phyloP scores from a whole-genome alignment of 163 green algal species.

The Coccomyxa subellipsoidea region DNA sequence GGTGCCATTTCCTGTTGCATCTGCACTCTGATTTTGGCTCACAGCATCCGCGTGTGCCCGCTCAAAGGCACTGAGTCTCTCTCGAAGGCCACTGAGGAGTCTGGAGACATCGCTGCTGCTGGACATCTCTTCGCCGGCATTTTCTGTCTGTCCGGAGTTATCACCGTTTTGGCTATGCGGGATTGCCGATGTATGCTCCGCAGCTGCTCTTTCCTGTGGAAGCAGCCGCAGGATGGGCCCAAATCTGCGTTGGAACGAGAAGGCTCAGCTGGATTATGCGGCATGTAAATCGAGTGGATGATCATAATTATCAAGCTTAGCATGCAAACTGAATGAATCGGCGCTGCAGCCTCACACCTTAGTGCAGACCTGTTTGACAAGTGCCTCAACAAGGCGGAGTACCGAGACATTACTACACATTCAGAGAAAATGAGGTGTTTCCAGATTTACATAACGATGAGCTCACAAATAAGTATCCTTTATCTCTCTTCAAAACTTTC shows the following conservation, averaged over 20 bases:
- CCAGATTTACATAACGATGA: too few species aligned
- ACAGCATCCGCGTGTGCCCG: background rate
- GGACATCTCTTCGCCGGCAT: background rate
- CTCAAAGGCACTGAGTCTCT: background rate
- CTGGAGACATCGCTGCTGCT: background rate
- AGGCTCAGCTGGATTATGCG: background rate
- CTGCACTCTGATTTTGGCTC: background rate
- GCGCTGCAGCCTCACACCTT: too few species aligned
- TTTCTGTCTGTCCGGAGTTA: background rate
- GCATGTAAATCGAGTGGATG: too few species aligned
- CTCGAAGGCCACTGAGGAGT: background rate
- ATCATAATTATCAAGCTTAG: too few species aligned
- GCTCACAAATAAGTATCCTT: too few species aligned
- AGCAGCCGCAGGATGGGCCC: background rate
- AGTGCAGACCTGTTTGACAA: too few species aligned
- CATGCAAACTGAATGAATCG: too few species aligned
- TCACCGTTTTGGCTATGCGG: background rate
- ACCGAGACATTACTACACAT: too few species aligned
- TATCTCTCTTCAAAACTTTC: too few species aligned
- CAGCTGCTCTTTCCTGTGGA: background rate
- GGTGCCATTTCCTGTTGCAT: background rate
- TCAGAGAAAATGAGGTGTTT: too few species aligned
- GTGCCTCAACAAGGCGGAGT: too few species aligned
- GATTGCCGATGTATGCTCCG: background rate
- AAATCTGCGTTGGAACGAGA: background rate